phyloP scores from a whole-genome alignment of 805 yeast genomes.

The Candida palmyrensis region DNA sequence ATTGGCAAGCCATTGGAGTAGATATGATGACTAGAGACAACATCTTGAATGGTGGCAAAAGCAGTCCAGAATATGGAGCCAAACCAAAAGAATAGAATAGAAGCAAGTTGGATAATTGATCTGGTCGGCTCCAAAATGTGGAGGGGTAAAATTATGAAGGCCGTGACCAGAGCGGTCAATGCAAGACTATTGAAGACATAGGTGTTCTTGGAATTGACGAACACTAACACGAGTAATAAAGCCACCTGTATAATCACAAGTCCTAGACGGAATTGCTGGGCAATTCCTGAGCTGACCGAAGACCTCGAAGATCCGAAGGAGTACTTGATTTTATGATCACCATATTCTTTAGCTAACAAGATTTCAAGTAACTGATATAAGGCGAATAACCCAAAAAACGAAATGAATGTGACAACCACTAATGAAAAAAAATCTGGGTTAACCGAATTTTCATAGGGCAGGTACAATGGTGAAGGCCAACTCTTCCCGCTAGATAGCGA shows the following conservation, averaged over 20 bases:
- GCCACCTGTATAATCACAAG: slow-evolving; percentile 12
- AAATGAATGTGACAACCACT: slow-evolving; percentile 7
- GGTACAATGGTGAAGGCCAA: slow-evolving; percentile 14
- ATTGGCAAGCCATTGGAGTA: slow-evolving; percentile 3
- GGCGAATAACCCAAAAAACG: slow-evolving; percentile 10
- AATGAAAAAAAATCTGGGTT: slow-evolving; percentile 19
- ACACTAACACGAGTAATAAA: slow-evolving; percentile 9
- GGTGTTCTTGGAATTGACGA: slow-evolving; percentile 2
- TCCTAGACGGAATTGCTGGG: slow-evolving; percentile 8
- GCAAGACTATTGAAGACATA: slow-evolving; percentile 5
- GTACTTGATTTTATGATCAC: slow-evolving; percentile 17
- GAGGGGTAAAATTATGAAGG: slow-evolving; percentile 15
- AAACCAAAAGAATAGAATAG: slow-evolving; percentile 21
- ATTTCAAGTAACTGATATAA: slow-evolving; percentile 13
- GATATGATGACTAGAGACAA: slow-evolving; percentile 14
- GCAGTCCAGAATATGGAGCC: slow-evolving; percentile 7
- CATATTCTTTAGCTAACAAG: slow-evolving; percentile 13
- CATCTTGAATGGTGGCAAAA: slow-evolving; percentile 14
- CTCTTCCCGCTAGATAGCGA: too few species aligned
- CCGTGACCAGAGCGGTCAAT: slow-evolving; percentile 3
- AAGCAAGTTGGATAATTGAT: slow-evolving; percentile 16
- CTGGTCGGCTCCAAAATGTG: slow-evolving; percentile 18
- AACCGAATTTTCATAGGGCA: slow-evolving; percentile 15
- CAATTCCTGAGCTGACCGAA: slow-evolving; percentile 9
- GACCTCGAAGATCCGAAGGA: slow-evolving; percentile 17